Base-by-base conservation (phyloP, 805 yeast species). In the Tetrapisispora iriomotensis region DNA sequence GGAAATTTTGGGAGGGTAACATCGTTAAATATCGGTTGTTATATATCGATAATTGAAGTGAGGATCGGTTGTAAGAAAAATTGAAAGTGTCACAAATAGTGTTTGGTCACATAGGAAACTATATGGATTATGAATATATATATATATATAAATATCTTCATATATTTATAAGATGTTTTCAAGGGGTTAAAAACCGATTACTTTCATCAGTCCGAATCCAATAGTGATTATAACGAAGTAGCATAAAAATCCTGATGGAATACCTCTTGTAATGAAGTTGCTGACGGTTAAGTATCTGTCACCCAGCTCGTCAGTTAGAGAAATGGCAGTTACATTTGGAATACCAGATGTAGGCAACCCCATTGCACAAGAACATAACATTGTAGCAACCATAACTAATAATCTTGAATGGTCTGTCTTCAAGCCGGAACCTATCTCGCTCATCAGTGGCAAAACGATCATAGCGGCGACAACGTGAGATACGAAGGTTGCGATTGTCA, bases 401-500 rank as follows among this genome's bases (percentile, higher is more conserved):
- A 90, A 56, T 46, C 87, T 72, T 26, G 97, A 95, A 61, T 85
- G 96, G 14, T 95, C 92, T 17, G 68, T 66, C 4, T 78, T 75
- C 58, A 83, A 59, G 29, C 75, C 67, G 29, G 76, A 68, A n/a
- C 97, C 98, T 41, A 92, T 80, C 53, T 88, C 92, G 15, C 83
- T 77, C 53, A 92, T 88, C 44, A 92, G 67, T 8, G 98, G 98
- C 32, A 90, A 77, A 38, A 90, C 75, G 42, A 92, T 92, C 59
- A 92, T 71, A 0, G 97, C 97, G 1, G 97, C 96, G 24, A 90
- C 98, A 0, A 97, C 92, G 58, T 90, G 98, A 13, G 95, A 83
- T 10, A 92, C 94, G 64, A 92, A 92, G 0, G 97, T 88, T 1
- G 97, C 97, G 66, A 87, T 79, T 2, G 77, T 72, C 31, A 88